Conservation (phyloP, 2,329 filamentous ascomycete genomes). For the Diaporthe humulicola region DNA sequence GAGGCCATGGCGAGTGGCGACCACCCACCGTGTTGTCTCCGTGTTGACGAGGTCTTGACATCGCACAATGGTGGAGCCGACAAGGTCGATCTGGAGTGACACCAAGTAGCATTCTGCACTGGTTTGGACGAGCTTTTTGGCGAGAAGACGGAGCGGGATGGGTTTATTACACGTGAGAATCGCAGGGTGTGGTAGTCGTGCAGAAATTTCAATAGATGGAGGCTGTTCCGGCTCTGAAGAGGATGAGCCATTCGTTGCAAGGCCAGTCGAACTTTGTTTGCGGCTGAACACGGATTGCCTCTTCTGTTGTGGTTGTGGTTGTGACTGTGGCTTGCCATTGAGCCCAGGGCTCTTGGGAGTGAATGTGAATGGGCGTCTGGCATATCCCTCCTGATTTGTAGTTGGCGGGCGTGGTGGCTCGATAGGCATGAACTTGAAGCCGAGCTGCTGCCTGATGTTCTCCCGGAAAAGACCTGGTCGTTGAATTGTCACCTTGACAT, state of each 20-base stretch:
- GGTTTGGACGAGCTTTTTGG: conserved; percentile 80
- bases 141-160: conserved; percentile 82
- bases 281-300: conserved; percentile 55
- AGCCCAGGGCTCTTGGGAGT: conserved; percentile 54
- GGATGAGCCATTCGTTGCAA: conserved; percentile 15
- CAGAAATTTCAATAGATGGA: conserved; percentile 81
- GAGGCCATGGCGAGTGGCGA: conserved; percentile 80
- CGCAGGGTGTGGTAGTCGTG: conserved; percentile 86
- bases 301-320: conserved; percentile 50
- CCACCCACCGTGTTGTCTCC: conserved; percentile 81
- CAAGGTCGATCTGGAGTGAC: conserved; percentile 84
- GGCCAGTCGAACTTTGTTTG: conserved; percentile 31
- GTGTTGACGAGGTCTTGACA: conserved; percentile 80
- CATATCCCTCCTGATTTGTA: conserved; percentile 84
- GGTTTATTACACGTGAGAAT: conserved; percentile 92
- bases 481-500: conserved; percentile 93
- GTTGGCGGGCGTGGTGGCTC: conserved; percentile 82
- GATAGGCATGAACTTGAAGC: conserved; percentile 91
- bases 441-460: conserved; percentile 78
- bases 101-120: conserved; percentile 80
- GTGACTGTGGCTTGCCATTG: conserved; percentile 36
- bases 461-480: conserved; percentile 91
- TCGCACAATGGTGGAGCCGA: conserved; percentile 83
- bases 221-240: conserved; percentile 52
- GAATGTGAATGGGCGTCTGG: conserved; percentile 77